A percentile compares a stretch with the other conserved stretches of the same genome.
Conservation (phyloP, 2,329 filamentous ascomycete genomes). For the Microcyclospora pomicola region DNA sequence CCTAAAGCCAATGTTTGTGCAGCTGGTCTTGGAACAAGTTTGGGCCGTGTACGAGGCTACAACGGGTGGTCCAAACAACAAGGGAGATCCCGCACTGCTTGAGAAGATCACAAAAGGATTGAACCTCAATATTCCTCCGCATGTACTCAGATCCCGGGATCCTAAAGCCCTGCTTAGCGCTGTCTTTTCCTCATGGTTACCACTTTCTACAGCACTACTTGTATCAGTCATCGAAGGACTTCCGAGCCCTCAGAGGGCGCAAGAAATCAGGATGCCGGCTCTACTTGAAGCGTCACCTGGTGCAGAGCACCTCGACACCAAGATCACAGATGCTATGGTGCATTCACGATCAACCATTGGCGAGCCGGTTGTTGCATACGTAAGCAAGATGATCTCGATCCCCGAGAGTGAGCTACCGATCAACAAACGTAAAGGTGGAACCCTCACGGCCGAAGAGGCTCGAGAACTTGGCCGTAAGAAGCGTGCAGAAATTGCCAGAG, state of each 20-base stretch:
- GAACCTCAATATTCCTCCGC: constrained; percentile 67
- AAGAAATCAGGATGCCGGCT: constrained; percentile 64
- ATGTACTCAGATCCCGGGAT: constrained; percentile 72
- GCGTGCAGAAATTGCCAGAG: constrained; percentile 71
- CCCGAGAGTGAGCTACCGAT: constrained; percentile 83
- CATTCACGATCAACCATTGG: constrained; percentile 57
- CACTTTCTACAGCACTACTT: constrained; percentile 78
- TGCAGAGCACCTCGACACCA: constrained; percentile 51
- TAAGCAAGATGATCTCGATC: constrained; percentile 96
- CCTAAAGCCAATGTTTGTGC: constrained; percentile 94
- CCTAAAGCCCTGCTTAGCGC: constrained; percentile 70
- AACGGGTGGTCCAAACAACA: constrained; percentile 64
- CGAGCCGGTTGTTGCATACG: constrained; percentile 79
- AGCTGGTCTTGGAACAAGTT: constrained; percentile 85
- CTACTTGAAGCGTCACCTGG: constrained; percentile 72
- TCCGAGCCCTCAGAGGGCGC: constrained; percentile 68
- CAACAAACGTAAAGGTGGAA: constrained; percentile 60
- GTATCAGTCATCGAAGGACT: constrained; percentile 91
- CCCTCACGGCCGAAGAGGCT: constrained; percentile 78
- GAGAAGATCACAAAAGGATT: constrained; percentile 95
- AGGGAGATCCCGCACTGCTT: constrained; percentile 65
- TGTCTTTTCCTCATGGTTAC: constrained; percentile 80
- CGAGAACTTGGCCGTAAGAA: constrained; percentile 77
- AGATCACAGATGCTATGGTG: constrained; percentile 66
- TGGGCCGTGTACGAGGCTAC: constrained; percentile 95